Evolutionary conservation across 805 yeast genomes (phyloP), one percentile per base, ranked within the genome.

Genomic region (Blastobotrys peoriensis): DNA sequence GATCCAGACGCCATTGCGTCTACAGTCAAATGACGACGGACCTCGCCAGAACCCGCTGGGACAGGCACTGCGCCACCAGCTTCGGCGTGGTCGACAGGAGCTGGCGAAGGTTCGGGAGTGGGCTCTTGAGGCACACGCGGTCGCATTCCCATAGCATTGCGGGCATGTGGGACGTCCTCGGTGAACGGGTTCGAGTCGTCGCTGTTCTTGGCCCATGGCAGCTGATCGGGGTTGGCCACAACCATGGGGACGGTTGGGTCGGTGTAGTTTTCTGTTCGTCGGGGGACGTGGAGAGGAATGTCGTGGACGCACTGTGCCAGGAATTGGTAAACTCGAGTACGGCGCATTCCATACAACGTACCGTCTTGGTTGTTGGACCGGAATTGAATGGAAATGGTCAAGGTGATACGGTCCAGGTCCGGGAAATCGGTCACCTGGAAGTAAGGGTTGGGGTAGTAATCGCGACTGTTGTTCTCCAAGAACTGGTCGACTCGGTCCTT

Each of bases 281-380:
- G 55, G 4, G 68, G 68, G 4, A 62, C 50, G 33, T 61, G 56
- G 40, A 64, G 56, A 17, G 66, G 66, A 47, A 64, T 60, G 17
- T 57, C 60, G 49, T 54, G 47, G 41, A 64, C 60, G 42, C 63
- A 58, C 43, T 53, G 56, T 9, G 56, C 57, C 16, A 64, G 38
- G 55, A 48, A 63, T 46, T 57, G 57, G 33, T 56, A 40, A 28
- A 61, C 48, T 28, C 53, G 53, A 28, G 64, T 60, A 17, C 62
- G 53, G n/a, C 67, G 53, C 33, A 42, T 40, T 15, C 62, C 59
- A 40, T 52, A 60, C 44, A 54, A 40, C 3, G 48, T 50, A 10
- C 58, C 55, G 43, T 67, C 69, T 13, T 59, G 58, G 41, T 49
- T 54, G 52, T 63, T 68, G 51, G 54, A 54, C 27, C 63, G 51